A percentile compares a stretch with the other conserved stretches of the same genome.
Evolutionary conservation across 352 stramenopile species (phyloP).

Genomic region (Globisporangium solare): DNA sequence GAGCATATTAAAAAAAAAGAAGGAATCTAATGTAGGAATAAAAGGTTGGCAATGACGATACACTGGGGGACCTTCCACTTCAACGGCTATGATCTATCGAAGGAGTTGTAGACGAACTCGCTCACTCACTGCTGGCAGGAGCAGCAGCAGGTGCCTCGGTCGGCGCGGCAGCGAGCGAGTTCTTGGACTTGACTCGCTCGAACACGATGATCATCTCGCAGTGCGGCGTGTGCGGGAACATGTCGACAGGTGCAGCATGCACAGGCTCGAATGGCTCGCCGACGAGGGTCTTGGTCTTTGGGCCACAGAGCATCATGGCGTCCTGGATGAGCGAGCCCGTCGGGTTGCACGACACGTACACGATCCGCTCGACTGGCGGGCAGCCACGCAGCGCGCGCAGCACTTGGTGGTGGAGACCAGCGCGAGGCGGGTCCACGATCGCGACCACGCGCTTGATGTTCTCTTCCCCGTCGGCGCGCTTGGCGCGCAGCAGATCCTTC

Average conservation of each 20-base stretch:
- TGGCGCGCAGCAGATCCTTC: constrained; percentile 70
- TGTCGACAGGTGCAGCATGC: constrained; percentile 94
- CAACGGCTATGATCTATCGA: background rate
- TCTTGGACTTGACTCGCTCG: constrained; percentile 69
- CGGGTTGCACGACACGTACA: constrained; percentile 99
- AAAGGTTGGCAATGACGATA: background rate
- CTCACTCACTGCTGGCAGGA: background rate
- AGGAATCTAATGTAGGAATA: constrained; percentile 17
- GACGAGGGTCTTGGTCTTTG: constrained; percentile 90
- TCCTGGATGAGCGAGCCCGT: constrained; percentile 92
- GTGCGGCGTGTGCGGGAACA: constrained; percentile 98
- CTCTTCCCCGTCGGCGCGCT: constrained; percentile 44
- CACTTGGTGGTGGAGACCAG: constrained; percentile 92
- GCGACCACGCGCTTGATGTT: constrained; percentile 86
- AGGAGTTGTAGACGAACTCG: background rate
- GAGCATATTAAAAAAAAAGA: constrained; percentile 1
- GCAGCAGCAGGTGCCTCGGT: background rate
- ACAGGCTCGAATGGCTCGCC: constrained; percentile 91
- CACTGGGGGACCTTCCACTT: background rate
- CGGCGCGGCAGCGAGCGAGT: constrained; percentile 6
- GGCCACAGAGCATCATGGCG: constrained; percentile 88
- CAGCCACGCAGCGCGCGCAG: constrained; percentile 82
- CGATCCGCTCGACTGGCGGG: constrained; percentile 80
- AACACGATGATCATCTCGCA: constrained; percentile 99
- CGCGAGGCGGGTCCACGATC: constrained; percentile 96